Percentiles rank a stretch among this genome's conserved stretches.
Evolutionary conservation across 2,329 filamentous ascomycete genomes (phyloP).

Genomic region (Ophiosphaerella narmari): DNA sequence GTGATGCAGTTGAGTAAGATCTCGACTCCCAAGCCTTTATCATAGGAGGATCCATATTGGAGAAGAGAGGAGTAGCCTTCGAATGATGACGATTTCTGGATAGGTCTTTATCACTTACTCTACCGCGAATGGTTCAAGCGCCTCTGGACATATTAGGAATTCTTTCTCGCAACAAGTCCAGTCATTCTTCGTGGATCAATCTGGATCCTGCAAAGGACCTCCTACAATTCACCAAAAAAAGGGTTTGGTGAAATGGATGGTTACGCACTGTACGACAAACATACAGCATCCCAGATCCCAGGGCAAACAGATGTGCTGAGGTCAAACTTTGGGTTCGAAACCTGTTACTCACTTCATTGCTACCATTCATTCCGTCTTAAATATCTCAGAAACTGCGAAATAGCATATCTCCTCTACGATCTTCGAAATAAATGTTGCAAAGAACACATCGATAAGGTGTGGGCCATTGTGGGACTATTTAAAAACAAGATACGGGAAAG

Average conservation of each 20-base stretch:
- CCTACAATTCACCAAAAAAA: too few relatives aligned
- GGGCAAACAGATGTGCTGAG: too few relatives aligned
- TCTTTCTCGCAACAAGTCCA: not conserved
- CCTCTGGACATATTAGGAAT: conserved; percentile 10
- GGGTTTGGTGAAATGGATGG: too few relatives aligned
- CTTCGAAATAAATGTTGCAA: not conserved
- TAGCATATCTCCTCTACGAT: not conserved
- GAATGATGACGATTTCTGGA: conserved; percentile 5
- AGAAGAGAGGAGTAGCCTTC: not conserved
- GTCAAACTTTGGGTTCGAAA: too few relatives aligned
- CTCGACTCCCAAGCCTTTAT: not conserved
- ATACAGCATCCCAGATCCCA: too few relatives aligned
- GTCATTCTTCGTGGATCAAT: too few relatives aligned
- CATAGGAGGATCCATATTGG: not conserved
- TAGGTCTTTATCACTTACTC: not conserved
- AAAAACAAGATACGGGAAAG: not conserved
- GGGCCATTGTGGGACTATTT: conserved; percentile 7
- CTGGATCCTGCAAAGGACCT: too few relatives aligned
- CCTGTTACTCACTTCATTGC: too few relatives aligned
- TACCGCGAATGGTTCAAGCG: conserved; percentile 1
- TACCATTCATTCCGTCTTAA: too few relatives aligned
- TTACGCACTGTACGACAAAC: too few relatives aligned
- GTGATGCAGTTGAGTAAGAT: not conserved
- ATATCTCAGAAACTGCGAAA: too few relatives aligned
- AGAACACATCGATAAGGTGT: conserved; percentile 3